Evolutionary conservation across 2,329 filamentous ascomycete species (phyloP).

Genomic region (Epichloe typhina): DNA sequence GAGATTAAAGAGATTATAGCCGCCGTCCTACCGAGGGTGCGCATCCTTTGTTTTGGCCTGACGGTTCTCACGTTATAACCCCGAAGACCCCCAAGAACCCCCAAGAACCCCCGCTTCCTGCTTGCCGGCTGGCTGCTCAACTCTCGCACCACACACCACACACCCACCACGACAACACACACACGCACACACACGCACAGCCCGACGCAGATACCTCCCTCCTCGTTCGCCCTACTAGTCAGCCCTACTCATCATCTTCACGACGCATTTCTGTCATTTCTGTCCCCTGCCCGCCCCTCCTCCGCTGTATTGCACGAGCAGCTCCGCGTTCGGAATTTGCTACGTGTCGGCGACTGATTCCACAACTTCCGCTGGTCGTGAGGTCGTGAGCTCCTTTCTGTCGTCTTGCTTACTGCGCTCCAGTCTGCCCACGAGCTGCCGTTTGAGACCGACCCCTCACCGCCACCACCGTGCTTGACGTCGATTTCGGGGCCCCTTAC

Average conservation of each 20-base stretch:
- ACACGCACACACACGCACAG: background rate
- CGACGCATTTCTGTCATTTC: conserved; percentile 11
- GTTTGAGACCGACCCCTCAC: conserved; percentile 1
- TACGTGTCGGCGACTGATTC: background rate
- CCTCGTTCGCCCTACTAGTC: conserved; percentile 11
- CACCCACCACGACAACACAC: too few species aligned
- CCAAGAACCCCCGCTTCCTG: too few species aligned
- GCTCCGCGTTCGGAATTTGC: background rate
- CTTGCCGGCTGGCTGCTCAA: too few species aligned
- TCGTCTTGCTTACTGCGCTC: background rate
- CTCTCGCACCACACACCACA: background rate
- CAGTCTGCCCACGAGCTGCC: background rate
- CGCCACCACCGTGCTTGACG: conserved; percentile 13
- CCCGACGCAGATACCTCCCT: background rate
- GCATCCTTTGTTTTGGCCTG: too few species aligned
- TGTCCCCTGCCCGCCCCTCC: conserved; percentile 7
- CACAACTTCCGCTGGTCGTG: conserved; percentile 4
- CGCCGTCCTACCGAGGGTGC: too few species aligned
- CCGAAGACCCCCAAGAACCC: too few species aligned
- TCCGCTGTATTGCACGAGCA: background rate
- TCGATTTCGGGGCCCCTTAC: conserved; percentile 8
- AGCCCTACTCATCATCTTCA: conserved; percentile 15
- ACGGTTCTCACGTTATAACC: too few species aligned
- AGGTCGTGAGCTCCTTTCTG: conserved; percentile 5
- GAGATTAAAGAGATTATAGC: too few species aligned